Evolutionary conservation across 768 basidiomycete species (phyloP), one percentile per base, ranked within the genome.

Genomic region (Podaxis sp.): DNA sequence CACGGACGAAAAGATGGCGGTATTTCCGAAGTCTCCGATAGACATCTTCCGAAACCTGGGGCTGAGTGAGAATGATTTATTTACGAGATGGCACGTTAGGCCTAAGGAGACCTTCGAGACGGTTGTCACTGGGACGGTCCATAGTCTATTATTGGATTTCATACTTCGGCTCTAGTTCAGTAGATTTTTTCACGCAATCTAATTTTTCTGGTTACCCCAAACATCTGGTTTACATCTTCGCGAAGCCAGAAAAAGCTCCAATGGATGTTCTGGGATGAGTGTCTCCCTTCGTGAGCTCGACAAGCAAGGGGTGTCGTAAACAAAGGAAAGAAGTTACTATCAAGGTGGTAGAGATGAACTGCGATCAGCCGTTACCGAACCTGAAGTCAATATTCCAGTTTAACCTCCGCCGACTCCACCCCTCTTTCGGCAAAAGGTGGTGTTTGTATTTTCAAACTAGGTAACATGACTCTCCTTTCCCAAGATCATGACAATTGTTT

Each of bases 371-470:
- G 26, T 51, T 60, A 30, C 58, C 24, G 36, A 48, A 22, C 36
- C 58, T 60, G 36, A 60, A 40, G 49, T 41, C 57, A 49, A 58
- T 49, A 58, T 2, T 36, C 15, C 2, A 24, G 24, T 17, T 49
- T n/a, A 30, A 50, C 58, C 22, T 37, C 58, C 48, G 58, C 58
- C 58, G 58, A 60, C 58, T 60, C 58, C 58, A 60, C 50, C 12
- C 38, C 54, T 40, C 54, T 24, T 40, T 56, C 54, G 22, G 11
- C 53, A 37, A 22, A 36, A 12, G 22, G 22, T 24, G 26, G 49
- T 50, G 48, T 26, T 50, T 22, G 26, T 28, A 50, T 28, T 7
- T 8, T 24, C 49, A 28, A 50, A 28, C 44, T 46, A 24, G 49
- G 49, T 50, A 50, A 50, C 49, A 50, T 50, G 26, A 37, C 54